Percentiles rank a stretch among this genome's conserved stretches.
Conservation (phyloP, 441 rosid species). For the Erodium moschatum region DNA sequence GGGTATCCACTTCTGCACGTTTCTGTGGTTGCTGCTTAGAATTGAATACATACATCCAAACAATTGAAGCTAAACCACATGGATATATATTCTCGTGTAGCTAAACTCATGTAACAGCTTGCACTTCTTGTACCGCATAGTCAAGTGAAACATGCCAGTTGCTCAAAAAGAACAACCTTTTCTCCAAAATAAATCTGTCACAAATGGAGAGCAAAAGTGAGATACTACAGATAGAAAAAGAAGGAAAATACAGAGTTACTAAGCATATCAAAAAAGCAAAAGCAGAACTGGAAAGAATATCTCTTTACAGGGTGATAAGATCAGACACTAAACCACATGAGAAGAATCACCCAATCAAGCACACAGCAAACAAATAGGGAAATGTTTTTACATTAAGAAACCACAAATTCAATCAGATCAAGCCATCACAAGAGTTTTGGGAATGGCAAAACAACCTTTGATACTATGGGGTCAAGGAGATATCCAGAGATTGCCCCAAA, state of each 20-base stretch:
- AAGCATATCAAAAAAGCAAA: constrained; percentile 19
- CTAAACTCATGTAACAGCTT: constrained; percentile 27
- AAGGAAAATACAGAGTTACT: constrained; percentile 31
- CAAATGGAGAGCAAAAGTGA: constrained; percentile 35
- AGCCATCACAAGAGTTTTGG: constrained; percentile 19
- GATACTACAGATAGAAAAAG: constrained; percentile 38
- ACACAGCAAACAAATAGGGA: constrained; percentile 26
- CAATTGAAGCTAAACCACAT: constrained; percentile 48
- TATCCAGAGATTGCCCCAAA: too few species aligned
- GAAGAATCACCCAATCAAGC: constrained; percentile 18
- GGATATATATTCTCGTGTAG: constrained; percentile 27
- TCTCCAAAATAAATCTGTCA: constrained; percentile 51
- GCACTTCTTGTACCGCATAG: constrained; percentile 25
- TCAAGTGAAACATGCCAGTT: constrained; percentile 18
- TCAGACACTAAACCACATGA: constrained; percentile 30
- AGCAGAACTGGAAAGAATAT: constrained; percentile 25
- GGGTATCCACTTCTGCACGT: constrained; percentile 38
- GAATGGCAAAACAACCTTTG: constrained; percentile 34
- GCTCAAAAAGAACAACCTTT: constrained; percentile 37
- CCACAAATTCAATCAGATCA: constrained; percentile 34
- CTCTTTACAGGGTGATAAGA: constrained; percentile 44
- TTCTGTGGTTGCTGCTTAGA: constrained; percentile 33
- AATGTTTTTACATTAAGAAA: constrained; percentile 24
- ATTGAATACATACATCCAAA: constrained; percentile 71
- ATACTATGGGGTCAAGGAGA: constrained; percentile 25